These are phyloP conservation scores for Boletus subluridellus DNA, from an alignment of 1,284 basidiomycete genomes.

Conservation along the genomic window DNA sequence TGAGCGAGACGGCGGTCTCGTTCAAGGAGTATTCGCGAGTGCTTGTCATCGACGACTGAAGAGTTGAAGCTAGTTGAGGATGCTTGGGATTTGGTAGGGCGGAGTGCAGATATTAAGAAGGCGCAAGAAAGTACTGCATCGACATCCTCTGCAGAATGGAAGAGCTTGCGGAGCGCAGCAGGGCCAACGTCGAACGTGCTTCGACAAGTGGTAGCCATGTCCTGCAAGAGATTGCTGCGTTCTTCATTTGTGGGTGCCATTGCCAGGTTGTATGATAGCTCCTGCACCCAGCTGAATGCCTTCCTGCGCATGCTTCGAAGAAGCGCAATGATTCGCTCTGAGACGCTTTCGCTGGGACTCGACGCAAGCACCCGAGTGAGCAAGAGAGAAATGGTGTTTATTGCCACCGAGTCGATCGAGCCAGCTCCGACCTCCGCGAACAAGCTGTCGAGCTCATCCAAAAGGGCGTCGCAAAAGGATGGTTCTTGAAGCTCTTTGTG, in stretches of 20 bases:
- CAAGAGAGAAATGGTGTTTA: constrained; percentile 36
- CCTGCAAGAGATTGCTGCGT: constrained; percentile 27
- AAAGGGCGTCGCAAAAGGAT: constrained; percentile 33
- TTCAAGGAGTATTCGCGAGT: constrained; percentile 11
- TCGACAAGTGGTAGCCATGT: constrained; percentile 38
- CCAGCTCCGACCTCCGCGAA: constrained; percentile 31
- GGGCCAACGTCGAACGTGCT: constrained; percentile 39
- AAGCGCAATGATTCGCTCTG: constrained; percentile 16
- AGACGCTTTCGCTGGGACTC: constrained; percentile 4
- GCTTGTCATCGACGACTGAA: neutral
- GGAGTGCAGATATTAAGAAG: constrained; percentile 21
- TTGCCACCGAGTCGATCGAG: constrained; percentile 39
- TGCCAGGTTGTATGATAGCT: constrained; percentile 28
- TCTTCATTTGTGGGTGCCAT: constrained; percentile 19
- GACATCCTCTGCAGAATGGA: constrained; percentile 27
- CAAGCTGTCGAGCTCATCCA: constrained; percentile 33
- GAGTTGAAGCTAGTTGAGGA: fast-evolving
- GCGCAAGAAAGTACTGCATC: constrained; percentile 36
- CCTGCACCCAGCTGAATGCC: constrained; percentile 37
- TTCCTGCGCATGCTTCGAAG: constrained; percentile 32
- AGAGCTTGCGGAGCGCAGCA: constrained; percentile 11
- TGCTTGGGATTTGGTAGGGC: neutral
- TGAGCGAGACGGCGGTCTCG: constrained; percentile 28
- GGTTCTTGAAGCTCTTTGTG: constrained; percentile 31
- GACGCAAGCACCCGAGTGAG: constrained; percentile 34